Conservation (phyloP, 148 eudicot genomes). For the Rhododendron mucronatum region DNA sequence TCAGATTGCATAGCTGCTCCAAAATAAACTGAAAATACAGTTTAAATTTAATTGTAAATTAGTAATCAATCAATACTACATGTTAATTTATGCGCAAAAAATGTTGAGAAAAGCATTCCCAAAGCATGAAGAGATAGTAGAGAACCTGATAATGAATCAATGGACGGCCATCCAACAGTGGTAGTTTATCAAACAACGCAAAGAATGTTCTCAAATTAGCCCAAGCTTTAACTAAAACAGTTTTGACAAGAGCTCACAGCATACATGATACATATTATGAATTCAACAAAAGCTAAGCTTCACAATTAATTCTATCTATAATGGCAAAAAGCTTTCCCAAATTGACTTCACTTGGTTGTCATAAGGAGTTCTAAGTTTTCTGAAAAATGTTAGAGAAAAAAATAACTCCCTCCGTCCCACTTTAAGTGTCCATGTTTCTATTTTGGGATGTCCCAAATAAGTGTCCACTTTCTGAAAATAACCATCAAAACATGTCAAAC, state of each 20-base stretch:
- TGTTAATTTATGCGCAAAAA: not conserved
- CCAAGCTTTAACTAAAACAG: not conserved
- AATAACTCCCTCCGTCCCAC: not conserved
- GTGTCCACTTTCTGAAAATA: no score
- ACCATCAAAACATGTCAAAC: no score
- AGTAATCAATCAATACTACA: not conserved
- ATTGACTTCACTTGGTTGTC: not conserved
- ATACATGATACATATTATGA: not conserved
- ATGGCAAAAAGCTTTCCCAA: not conserved
- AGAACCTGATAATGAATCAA: not conserved
- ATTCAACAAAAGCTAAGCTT: not conserved
- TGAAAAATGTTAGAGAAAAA: not conserved
- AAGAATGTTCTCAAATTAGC: not conserved
- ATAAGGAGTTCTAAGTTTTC: not conserved
- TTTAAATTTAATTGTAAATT: slow-evolving; percentile 1
- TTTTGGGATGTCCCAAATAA: no score
- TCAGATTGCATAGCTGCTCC: slow-evolving; percentile 98
- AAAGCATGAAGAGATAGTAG: not conserved
- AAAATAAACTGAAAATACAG: slow-evolving; percentile 72
- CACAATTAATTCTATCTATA: not conserved
- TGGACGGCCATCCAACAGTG: not conserved
- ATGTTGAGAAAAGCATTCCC: not conserved
- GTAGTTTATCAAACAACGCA: not conserved
- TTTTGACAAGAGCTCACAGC: not conserved
- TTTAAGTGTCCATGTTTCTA: no score